A percentile compares a stretch with the other conserved stretches of the same genome.
Evolutionary conservation across 208 protist species (phyloP).

Genomic region (Sergeia podlipaevii): DNA sequence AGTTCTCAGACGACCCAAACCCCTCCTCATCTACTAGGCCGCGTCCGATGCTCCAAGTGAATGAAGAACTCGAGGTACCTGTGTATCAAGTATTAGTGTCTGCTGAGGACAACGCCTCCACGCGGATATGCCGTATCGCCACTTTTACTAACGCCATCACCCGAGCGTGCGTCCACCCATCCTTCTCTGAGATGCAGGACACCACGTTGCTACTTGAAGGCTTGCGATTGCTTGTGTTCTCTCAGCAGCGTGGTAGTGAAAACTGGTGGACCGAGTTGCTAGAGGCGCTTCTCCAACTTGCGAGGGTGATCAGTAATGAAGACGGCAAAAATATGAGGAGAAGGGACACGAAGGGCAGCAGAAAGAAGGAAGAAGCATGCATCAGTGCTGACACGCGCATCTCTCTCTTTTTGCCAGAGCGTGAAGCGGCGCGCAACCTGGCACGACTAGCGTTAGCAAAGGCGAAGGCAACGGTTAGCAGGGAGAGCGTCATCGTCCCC

Average conservation of each 20-base stretch:
- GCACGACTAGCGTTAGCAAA: too few relatives aligned
- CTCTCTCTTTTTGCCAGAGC: too few relatives aligned
- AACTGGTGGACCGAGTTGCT: too few relatives aligned
- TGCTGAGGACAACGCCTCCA: constrained; percentile 27
- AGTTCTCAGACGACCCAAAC: too few relatives aligned
- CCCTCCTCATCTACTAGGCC: too few relatives aligned
- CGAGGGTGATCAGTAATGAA: too few relatives aligned
- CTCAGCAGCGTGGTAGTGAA: too few relatives aligned
- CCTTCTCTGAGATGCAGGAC: background rate
- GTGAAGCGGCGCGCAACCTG: background rate
- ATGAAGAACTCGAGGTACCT: constrained; percentile 42
- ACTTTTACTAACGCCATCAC: constrained; percentile 26
- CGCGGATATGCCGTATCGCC: constrained; percentile 21
- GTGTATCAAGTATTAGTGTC: constrained; percentile 41
- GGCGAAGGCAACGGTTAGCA: background rate
- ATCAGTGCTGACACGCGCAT: too few relatives aligned
- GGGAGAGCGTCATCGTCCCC: background rate
- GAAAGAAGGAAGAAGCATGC: background rate
- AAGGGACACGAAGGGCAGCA: background rate
- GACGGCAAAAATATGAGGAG: too few relatives aligned
- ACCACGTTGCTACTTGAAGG: background rate
- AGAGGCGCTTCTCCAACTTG: too few relatives aligned
- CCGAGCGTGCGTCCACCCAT: constrained; percentile 13
- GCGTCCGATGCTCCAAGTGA: too few relatives aligned
- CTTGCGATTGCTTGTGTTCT: background rate